A percentile compares a stretch with the other conserved stretches of the same genome.
Evolutionary conservation across 805 yeast species (phyloP).

Genomic region (Zygotorulaspora danielsina): DNA sequence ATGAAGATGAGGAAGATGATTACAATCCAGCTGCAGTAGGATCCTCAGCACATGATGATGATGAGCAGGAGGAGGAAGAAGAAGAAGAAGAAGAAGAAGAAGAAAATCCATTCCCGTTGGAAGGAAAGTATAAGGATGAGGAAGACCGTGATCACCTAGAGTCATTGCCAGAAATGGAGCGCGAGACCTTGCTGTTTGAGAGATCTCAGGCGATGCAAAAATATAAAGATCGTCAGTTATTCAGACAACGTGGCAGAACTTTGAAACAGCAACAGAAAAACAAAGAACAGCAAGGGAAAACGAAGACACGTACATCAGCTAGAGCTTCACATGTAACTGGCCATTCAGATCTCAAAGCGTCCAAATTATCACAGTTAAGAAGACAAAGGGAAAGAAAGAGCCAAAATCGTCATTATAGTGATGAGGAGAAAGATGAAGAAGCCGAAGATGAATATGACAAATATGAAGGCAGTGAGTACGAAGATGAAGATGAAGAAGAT

Average conservation of each 20-base stretch:
- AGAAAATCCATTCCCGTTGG: conserved; percentile 83
- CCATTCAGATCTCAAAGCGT: conserved; percentile 39
- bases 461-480: conserved; percentile 38
- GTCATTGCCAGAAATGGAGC: conserved; percentile 80
- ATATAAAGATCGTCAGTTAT: conserved; percentile 74
- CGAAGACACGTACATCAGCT: conserved; percentile 30
- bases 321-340: conserved; percentile 40
- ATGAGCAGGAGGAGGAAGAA: conserved; percentile 38
- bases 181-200: conserved; percentile 87
- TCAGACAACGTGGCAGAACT: conserved; percentile 75
- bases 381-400: conserved; percentile 68
- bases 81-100: conserved; percentile 42
- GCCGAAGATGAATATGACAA: conserved; percentile 38
- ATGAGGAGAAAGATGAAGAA: conserved; percentile 43
- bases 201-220: conserved; percentile 90
- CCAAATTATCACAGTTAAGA: conserved; percentile 66
- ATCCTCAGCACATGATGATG: conserved; percentile 29
- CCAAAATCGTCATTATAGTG: conserved; percentile 40
- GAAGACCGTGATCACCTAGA: conserved; percentile 63
- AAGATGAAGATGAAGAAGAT: conserved; percentile 42
- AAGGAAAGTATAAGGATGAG: conserved; percentile 84
- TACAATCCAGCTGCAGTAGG: conserved; percentile 34
- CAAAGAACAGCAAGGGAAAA: conserved; percentile 26
- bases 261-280: conserved; percentile 28
- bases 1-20: conserved; percentile 42